Percentiles rank a stretch among this genome's conserved stretches.
Evolutionary conservation across 2,329 filamentous ascomycete genomes (phyloP).

Genomic region (Elsinoe necatrix): DNA sequence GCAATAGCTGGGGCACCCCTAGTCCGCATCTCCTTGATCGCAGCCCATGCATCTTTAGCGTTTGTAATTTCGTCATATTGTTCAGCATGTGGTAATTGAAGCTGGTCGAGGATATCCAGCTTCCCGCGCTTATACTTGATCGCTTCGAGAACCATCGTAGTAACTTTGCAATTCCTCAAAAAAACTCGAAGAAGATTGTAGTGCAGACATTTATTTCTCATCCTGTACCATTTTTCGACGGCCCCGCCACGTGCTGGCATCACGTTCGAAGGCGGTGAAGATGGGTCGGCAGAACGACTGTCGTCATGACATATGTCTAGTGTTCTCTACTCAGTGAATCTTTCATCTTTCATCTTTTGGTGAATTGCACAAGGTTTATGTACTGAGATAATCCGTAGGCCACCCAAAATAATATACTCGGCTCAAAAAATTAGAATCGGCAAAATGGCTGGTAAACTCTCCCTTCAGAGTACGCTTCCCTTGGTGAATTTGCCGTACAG

Average conservation of each 20-base stretch:
- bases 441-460: slow-evolving; percentile 29
- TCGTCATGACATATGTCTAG: slow-evolving; percentile 7
- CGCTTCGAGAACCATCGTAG: slow-evolving; percentile 63
- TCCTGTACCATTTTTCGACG: not conserved
- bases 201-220: not conserved
- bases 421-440: not conserved
- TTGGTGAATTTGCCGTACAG: slow-evolving; percentile 43
- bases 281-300: slow-evolving; percentile 1
- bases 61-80: slow-evolving; percentile 66
- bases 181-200: too few species aligned
- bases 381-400: too few species aligned
- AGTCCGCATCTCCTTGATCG: slow-evolving; percentile 73
- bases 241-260: slow-evolving; percentile 5
- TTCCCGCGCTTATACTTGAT: slow-evolving; percentile 66
- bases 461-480: slow-evolving; percentile 41
- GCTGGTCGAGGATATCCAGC: slow-evolving; percentile 72
- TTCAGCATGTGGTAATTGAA: slow-evolving; percentile 71
- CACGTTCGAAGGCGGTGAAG: not conserved
- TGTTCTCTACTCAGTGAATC: not conserved
- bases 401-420: not conserved
- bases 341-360: not conserved
- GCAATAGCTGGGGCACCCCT: slow-evolving; percentile 87
- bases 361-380: not conserved
- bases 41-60: slow-evolving; percentile 69
- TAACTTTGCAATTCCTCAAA: slow-evolving; percentile 2